phyloP scores from a whole-genome alignment of 2,329 filamentous ascomycete species.

The Aspergillus pseudoviridinutans region DNA sequence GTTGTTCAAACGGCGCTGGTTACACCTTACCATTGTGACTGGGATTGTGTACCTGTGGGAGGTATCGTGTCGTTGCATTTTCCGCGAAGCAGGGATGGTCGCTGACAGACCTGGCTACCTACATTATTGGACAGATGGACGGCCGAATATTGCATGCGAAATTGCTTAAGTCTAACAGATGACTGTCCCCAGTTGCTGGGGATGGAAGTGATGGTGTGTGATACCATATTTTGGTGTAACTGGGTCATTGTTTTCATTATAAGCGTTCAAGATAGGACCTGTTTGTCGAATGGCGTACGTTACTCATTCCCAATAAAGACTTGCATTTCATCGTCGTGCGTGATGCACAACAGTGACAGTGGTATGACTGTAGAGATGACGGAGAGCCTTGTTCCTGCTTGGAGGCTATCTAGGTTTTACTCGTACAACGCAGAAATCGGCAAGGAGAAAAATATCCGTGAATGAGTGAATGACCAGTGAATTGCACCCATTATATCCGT shows the following conservation, averaged over 20 bases:
- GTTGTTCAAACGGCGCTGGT: conserved; percentile 7
- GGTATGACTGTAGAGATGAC: background rate
- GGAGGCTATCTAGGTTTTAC: background rate
- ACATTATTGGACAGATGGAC: background rate
- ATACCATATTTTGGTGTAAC: background rate
- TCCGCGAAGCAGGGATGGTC: conserved; percentile 10
- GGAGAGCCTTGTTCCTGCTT: background rate
- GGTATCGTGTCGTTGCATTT: conserved; percentile 21
- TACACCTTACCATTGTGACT: conserved; percentile 4
- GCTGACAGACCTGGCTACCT: background rate
- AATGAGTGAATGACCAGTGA: background rate
- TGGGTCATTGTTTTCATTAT: background rate
- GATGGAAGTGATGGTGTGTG: background rate
- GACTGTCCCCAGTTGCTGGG: background rate
- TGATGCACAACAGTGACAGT: background rate
- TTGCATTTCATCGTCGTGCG: background rate
- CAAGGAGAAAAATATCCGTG: background rate
- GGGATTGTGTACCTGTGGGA: conserved; percentile 10
- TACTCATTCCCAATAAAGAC: background rate
- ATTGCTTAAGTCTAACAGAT: background rate
- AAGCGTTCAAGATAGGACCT: background rate
- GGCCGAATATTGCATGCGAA: background rate
- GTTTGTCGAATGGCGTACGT: background rate
- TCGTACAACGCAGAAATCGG: background rate
- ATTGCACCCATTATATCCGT: background rate